A percentile compares a stretch with the other conserved stretches of the same genome.
These are phyloP conservation scores for Yarrowia phangngaensis DNA, from an alignment of 805 yeast genomes.

Conservation along the genomic window DNA sequence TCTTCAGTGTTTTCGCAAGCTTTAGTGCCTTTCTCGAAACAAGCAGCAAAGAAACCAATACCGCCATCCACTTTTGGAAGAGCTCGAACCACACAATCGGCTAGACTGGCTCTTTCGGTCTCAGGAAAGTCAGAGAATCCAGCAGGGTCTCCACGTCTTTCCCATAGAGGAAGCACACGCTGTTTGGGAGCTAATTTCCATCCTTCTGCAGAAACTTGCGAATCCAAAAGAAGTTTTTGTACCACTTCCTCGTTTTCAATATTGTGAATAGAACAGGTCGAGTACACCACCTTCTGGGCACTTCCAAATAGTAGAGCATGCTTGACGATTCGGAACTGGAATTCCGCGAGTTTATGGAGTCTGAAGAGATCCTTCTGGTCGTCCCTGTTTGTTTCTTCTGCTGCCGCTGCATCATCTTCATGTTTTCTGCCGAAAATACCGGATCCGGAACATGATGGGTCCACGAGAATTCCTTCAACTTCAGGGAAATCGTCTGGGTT, in stretches of 20 bases:
- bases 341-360: conserved; percentile 69
- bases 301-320: conserved; percentile 81
- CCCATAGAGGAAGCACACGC: conserved; percentile 79
- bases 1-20: neutral
- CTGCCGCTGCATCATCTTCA: conserved; percentile 41
- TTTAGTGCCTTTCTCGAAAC: conserved; percentile 56
- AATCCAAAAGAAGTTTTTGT: conserved; percentile 65
- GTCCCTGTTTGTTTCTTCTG: conserved; percentile 25
- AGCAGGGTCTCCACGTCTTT: conserved; percentile 69
- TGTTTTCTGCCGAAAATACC: conserved; percentile 90
- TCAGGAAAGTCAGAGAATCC: conserved; percentile 53
- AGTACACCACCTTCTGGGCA: conserved; percentile 77
- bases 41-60: conserved; percentile 97
- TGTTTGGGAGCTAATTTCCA: conserved; percentile 66
- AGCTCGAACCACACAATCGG: conserved; percentile 84
- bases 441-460: conserved; percentile 96
- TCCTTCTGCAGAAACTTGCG: conserved; percentile 58
- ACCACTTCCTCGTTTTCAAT: conserved; percentile 94
- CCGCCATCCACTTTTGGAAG: conserved; percentile 91
- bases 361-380: conserved; percentile 45
- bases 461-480: conserved; percentile 80
- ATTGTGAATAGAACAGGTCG: conserved; percentile 92
- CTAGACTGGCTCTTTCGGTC: conserved; percentile 45
- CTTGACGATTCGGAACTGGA: conserved; percentile 81
- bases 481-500: conserved; percentile 56